Base-by-base conservation (phyloP, 2,329 filamentous ascomycete genomes). In the Ceratocystis destructans region DNA sequence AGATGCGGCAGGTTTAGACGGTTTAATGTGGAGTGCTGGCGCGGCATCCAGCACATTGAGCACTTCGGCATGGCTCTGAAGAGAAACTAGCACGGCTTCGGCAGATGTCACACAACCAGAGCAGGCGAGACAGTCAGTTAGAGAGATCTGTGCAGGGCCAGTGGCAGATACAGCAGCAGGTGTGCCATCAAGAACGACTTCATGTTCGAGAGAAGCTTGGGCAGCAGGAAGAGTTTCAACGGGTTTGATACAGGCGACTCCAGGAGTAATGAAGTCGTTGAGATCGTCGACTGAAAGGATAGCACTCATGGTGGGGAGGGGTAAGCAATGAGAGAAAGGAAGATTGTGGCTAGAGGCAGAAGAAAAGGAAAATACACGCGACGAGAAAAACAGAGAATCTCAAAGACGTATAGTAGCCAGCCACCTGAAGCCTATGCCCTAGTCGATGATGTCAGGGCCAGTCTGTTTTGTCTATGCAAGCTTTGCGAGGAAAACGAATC, bases 221-320 rank as follows among this genome's bases (percentile, higher is more conserved):
- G 82, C 80, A 62, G 81, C 76, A 1, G 94, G 93, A 15, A 99
- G 83, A 1, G 90, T 95, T 76, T 99, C 94, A 74, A 99, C 83
- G 33, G 94, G 94, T 74, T 99, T 97, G 76, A 99, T 97, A 78
- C 94, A 99, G 69, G 94, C 94, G 73, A 99, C 92, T 69, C 93
- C 92, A 15, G 94, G 94, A 67, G 89, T 94, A 74, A 99, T 99
- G 79, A 99, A 99, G 80, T 99, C 94, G 80, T 99, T 99, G 69
- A 99, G 82, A 75, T 96, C 92, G 79, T 99, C 93, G 73, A 88
- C 87, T 66, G 92, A 97, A 72, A 99, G 87, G 73, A 99, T 99
- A 69, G 94, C 94, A 74, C 91, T 96, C 94, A 99, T 99, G 69
- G 75, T 15, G 6, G 12, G 46, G 20, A 2, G 46, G 17, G n/a